A percentile compares a stretch with the other conserved stretches of the same genome.
Evolutionary conservation across 768 basidiomycete genomes (phyloP).

Genomic region (Neoboletus magnificus): DNA sequence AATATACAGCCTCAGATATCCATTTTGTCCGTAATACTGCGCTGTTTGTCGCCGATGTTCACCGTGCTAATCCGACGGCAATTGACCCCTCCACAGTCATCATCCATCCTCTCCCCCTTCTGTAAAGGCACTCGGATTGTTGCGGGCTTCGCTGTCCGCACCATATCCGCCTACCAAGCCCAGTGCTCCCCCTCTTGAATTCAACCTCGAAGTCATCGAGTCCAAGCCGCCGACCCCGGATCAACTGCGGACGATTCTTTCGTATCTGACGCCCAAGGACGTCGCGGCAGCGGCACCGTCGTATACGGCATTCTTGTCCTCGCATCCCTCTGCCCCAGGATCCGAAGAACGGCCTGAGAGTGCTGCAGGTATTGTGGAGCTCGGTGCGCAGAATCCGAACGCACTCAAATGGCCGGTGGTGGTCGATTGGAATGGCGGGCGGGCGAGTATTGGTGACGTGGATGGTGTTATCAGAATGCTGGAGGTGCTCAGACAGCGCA

Average conservation of each 20-base stretch:
- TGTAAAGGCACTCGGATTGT: constrained; percentile 52
- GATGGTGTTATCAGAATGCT: constrained; percentile 67
- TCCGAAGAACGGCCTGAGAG: constrained; percentile 39
- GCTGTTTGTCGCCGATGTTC: constrained; percentile 4
- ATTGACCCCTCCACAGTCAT: constrained; percentile 46
- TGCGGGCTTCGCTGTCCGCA: constrained; percentile 54
- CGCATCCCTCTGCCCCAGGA: constrained; percentile 49
- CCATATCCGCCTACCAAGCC: constrained; percentile 58
- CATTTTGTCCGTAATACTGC: constrained; percentile 50
- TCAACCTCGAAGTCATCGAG: constrained; percentile 72
- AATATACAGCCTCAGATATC: constrained; percentile 53
- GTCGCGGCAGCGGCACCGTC: constrained; percentile 32
- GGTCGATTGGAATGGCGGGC: constrained; percentile 71
- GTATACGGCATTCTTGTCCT: constrained; percentile 50
- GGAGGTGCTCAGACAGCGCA: constrained; percentile 58
- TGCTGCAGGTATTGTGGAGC: constrained; percentile 43
- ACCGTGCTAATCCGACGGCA: constrained; percentile 1
- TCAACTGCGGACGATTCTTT: constrained; percentile 64
- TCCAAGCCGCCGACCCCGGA: constrained; percentile 59
- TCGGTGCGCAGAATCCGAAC: constrained; percentile 54
- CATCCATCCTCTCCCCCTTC: constrained; percentile 64
- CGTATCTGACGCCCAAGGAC: constrained; percentile 42
- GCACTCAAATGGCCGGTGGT: constrained; percentile 78
- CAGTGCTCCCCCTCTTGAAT: constrained; percentile 52
- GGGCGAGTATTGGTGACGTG: constrained; percentile 61